Evolutionary conservation across 2,329 filamentous ascomycete genomes (phyloP).

Genomic region (Chaetomiaceae sp.): DNA sequence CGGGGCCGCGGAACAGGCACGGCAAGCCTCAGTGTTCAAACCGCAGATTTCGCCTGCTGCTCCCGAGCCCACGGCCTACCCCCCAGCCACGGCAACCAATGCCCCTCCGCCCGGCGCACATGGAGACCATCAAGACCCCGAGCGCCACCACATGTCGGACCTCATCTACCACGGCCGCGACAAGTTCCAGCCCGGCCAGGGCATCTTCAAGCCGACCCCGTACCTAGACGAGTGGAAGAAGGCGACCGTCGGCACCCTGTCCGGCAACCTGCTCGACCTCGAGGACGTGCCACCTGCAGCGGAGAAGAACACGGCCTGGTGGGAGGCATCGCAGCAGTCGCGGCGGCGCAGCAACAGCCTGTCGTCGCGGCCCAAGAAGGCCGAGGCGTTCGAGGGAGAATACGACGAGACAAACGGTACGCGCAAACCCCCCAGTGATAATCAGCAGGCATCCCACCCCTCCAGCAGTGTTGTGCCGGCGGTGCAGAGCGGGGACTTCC

Average conservation of each 20-base stretch:
- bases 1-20: slow-evolving; percentile 1
- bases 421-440: slow-evolving; percentile 27
- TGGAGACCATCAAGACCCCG: slow-evolving; percentile 26
- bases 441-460: slow-evolving; percentile 15
- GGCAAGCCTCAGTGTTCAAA: slow-evolving; percentile 3
- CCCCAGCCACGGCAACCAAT: slow-evolving; percentile 5
- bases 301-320: slow-evolving; percentile 65
- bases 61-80: slow-evolving; percentile 5
- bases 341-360: slow-evolving; percentile 45
- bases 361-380: slow-evolving; percentile 47
- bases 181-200: slow-evolving; percentile 45
- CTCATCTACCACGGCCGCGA: slow-evolving; percentile 41
- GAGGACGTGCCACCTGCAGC: slow-evolving; percentile 34
- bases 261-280: slow-evolving; percentile 57
- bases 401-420: slow-evolving; percentile 60
- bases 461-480: slow-evolving; percentile 16
- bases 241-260: slow-evolving; percentile 58
- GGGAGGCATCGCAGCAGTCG: slow-evolving; percentile 58
- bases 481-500: slow-evolving; percentile 19
- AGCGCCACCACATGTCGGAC: slow-evolving; percentile 38
- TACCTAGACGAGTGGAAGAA: slow-evolving; percentile 72
- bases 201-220: slow-evolving; percentile 54
- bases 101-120: slow-evolving; percentile 11
- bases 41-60: slow-evolving; percentile 13
- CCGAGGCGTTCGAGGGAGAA: slow-evolving; percentile 62